Evolutionary conservation across 257 asterid species (phyloP).

Genomic region (Petrea volubilis): DNA sequence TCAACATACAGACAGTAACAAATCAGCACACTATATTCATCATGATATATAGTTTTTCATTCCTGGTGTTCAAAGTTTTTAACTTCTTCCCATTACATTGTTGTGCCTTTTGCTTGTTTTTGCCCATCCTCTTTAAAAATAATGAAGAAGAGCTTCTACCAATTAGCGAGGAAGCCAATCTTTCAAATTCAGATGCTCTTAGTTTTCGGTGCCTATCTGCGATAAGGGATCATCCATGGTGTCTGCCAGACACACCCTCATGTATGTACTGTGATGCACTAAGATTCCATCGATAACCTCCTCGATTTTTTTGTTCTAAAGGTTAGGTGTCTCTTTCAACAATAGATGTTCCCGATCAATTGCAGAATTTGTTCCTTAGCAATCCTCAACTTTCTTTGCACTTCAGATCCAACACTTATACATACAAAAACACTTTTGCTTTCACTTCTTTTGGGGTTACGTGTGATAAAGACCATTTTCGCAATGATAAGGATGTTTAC

Average conservation of each 20-base stretch:
- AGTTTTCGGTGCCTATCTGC: not conserved
- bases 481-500: not conserved
- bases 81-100: not conserved
- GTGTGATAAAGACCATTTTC: not conserved
- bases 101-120: too few relatives aligned
- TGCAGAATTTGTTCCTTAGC: not conserved
- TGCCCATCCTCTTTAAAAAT: too few relatives aligned
- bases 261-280: not conserved
- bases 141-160: too few relatives aligned
- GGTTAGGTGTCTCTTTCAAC: not conserved
- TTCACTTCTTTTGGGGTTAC: not conserved
- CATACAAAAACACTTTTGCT: not conserved
- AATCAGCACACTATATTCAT: too few relatives aligned
- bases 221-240: not conserved
- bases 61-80: too few relatives aligned
- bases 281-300: not conserved
- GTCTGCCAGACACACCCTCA: not conserved
- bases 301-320: not conserved
- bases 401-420: not conserved
- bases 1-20: not conserved
- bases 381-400: not conserved
- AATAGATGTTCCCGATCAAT: not conserved
- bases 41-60: too few relatives aligned
- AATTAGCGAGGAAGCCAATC: not conserved
- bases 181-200: not conserved